A percentile compares a stretch with the other conserved stretches of the same genome.
These are phyloP conservation scores for Ocimum tenuiflorum DNA, from an alignment of 257 asterid genomes.

Conservation along the genomic window DNA sequence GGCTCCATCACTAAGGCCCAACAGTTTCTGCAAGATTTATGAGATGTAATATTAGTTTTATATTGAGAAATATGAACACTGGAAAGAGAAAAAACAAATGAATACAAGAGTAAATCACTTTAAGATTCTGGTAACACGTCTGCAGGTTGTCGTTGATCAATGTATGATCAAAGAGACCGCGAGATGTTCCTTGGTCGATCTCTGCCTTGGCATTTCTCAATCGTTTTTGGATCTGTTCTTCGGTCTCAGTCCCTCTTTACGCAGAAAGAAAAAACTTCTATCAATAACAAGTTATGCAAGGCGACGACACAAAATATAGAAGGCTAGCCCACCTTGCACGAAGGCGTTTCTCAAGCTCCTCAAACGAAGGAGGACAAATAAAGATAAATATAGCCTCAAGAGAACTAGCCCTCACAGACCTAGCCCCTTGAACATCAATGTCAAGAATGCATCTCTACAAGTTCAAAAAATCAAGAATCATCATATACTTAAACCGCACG, in stretches of 20 bases:
- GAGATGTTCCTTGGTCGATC: constrained; percentile 61
- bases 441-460: constrained; percentile 95
- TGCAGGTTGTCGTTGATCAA: constrained; percentile 73
- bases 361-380: constrained; percentile 79
- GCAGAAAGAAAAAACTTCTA: background rate
- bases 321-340: constrained; percentile 70
- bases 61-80: background rate
- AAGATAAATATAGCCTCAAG: constrained; percentile 93
- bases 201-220: constrained; percentile 69
- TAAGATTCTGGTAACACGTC: constrained; percentile 58
- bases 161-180: constrained; percentile 75
- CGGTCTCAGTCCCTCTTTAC: constrained; percentile 79
- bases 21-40: constrained; percentile 41
- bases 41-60: background rate
- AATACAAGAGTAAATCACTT: constrained; percentile 37
- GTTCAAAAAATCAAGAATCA: constrained; percentile 17
- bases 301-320: background rate
- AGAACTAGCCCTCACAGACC: constrained; percentile 78
- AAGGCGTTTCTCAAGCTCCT: constrained; percentile 97
- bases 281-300: constrained; percentile 16
- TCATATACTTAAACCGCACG: background rate
- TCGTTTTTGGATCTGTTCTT: constrained; percentile 87
- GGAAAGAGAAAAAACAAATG: background rate
- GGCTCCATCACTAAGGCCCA: constrained; percentile 45
- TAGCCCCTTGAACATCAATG: constrained; percentile 99